Percentiles rank a stretch among this genome's conserved stretches.
These are phyloP conservation scores for Fraxinus platypoda DNA, from an alignment of 305 asterid genomes.

Conservation along the genomic window DNA sequence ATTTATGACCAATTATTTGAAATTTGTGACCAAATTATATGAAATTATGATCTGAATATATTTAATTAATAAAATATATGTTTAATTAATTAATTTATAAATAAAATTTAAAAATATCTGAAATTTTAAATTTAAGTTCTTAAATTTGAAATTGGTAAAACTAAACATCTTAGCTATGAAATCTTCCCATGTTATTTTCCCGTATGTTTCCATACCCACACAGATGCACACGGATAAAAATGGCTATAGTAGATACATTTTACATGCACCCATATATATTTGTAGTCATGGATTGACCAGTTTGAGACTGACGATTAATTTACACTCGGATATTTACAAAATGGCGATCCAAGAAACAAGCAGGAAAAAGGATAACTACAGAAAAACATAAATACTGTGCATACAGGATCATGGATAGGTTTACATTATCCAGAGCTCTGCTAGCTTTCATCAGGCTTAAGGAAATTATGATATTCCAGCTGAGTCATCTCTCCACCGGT, in stretches of 20 bases:
- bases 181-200: too few species aligned
- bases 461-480: constrained; percentile 76
- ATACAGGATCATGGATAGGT: not conserved
- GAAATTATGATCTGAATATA: too few species aligned
- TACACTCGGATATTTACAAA: constrained; percentile 46
- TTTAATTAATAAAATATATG: too few species aligned
- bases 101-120: too few species aligned
- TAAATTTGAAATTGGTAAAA: too few species aligned
- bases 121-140: too few species aligned
- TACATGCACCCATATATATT: not conserved
- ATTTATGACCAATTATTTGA: too few species aligned
- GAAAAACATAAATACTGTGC: not conserved
- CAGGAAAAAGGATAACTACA: not conserved
- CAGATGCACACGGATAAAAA: not conserved
- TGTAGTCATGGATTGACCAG: constrained; percentile 10
- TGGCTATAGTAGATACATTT: not conserved
- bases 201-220: not conserved
- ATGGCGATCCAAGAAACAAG: constrained; percentile 26
- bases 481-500: constrained; percentile 84
- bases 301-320: constrained; percentile 24
- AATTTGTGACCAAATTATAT: too few species aligned
- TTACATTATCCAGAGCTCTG: not conserved
- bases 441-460: constrained; percentile 63
- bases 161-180: too few species aligned
- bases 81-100: too few species aligned